Evolutionary conservation across 2,329 filamentous ascomycete species (phyloP).

Genomic region (Thyridium curvatum): DNA sequence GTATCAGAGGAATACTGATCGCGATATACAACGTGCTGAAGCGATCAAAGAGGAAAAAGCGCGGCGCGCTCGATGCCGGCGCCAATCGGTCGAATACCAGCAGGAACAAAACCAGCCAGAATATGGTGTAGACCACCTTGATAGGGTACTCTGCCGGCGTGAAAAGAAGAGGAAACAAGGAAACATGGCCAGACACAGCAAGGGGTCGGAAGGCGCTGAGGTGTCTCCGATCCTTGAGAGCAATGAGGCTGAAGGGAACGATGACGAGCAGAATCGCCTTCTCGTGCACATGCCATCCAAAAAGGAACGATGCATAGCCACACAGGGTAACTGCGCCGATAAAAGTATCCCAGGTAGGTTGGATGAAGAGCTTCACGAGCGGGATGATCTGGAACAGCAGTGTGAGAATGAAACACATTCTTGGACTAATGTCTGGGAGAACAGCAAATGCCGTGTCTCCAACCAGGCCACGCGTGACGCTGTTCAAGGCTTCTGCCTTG

Average conservation of each 20-base stretch:
- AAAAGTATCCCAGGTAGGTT: conserved; percentile 83
- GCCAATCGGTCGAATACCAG: conserved; percentile 82
- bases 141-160: conserved; percentile 88
- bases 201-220: conserved; percentile 87
- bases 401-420: conserved; percentile 75
- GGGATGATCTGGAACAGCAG: conserved; percentile 75
- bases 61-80: conserved; percentile 70
- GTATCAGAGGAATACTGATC: conserved; percentile 79
- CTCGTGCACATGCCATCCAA: conserved; percentile 98
- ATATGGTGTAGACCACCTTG: conserved; percentile 87
- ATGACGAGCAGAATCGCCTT: conserved; percentile 94
- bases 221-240: conserved; percentile 82
- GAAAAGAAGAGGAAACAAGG: conserved; percentile 88
- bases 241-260: conserved; percentile 89
- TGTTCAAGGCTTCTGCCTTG: conserved; percentile 69
- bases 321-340: conserved; percentile 86
- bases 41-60: conserved; percentile 85
- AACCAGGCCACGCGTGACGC: conserved; percentile 86
- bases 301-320: conserved; percentile 92
- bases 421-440: conserved; percentile 76
- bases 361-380: conserved; percentile 73
- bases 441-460: conserved; percentile 93
- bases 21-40: conserved; percentile 87
- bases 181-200: conserved; percentile 90
- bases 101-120: conserved; percentile 85